phyloP scores from a whole-genome alignment of 345 rosid genomes.

The Eucalyptus tenuipes region DNA sequence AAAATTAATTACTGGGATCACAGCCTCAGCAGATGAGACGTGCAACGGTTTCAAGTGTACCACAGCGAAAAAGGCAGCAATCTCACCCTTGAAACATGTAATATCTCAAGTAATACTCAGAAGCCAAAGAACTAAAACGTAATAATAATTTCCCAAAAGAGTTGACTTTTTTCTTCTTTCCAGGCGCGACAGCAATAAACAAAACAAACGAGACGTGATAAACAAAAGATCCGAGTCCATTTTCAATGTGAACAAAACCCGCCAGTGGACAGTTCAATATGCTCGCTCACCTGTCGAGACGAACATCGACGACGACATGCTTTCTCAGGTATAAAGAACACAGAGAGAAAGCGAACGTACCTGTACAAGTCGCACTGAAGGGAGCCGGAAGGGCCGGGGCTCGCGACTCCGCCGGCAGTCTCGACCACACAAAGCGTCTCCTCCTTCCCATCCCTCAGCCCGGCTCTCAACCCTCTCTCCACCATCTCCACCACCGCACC shows the following conservation, averaged over 20 bases:
- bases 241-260: background rate
- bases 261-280: background rate
- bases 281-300: background rate
- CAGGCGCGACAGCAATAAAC: background rate
- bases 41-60: background rate
- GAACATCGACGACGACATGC: background rate
- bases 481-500: constrained; percentile 26
- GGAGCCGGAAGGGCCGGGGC: constrained; percentile 85
- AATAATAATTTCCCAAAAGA: background rate
- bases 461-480: constrained; percentile 31
- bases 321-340: background rate
- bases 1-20: background rate
- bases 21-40: background rate
- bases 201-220: background rate
- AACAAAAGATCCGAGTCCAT: background rate
- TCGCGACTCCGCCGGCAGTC: constrained; percentile 96
- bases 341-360: constrained; percentile 8
- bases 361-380: constrained; percentile 89
- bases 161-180: background rate
- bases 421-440: constrained; percentile 58
- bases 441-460: constrained; percentile 10
- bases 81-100: background rate
- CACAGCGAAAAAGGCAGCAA: background rate
- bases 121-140: background rate
- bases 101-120: background rate